Conservation (phyloP, 2,329 filamentous ascomycete genomes). For the Helicocarpus griseus region DNA sequence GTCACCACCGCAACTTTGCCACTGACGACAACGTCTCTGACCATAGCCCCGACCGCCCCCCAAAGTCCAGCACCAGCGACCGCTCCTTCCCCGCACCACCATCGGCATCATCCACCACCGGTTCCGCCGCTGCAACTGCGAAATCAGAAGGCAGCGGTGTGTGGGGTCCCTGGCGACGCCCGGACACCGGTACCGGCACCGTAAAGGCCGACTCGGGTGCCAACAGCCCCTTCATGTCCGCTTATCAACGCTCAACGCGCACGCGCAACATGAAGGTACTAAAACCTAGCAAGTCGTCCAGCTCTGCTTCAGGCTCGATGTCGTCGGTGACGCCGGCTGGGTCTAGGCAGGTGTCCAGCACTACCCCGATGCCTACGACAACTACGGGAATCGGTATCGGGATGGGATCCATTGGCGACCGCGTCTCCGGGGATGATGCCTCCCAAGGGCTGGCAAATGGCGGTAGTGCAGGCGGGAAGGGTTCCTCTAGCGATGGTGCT, state of each 20-base stretch:
- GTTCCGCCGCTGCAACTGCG: too few species aligned
- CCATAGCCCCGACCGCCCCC: constrained; percentile 9
- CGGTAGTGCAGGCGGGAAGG: constrained; percentile 4
- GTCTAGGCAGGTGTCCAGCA: constrained; percentile 9
- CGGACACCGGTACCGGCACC: constrained; percentile 15
- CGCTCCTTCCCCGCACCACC: constrained; percentile 18
- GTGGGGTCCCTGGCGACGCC: constrained; percentile 61
- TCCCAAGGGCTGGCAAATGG: background rate
- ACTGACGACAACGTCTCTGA: constrained; percentile 9
- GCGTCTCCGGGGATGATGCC: background rate
- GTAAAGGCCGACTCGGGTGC: constrained; percentile 11
- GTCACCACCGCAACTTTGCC: too few species aligned
- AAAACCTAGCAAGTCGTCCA: constrained; percentile 65
- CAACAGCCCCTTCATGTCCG: constrained; percentile 37
- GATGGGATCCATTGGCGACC: background rate
- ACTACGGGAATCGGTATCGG: constrained; percentile 1
- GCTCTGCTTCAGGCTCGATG: too few species aligned
- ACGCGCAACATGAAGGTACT: constrained; percentile 76
- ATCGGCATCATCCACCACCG: too few species aligned
- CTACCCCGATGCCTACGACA: constrained; percentile 15
- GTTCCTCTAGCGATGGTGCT: constrained; percentile 6
- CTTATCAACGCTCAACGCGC: constrained; percentile 60
- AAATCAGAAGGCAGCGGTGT: constrained; percentile 44
- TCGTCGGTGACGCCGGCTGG: constrained; percentile 32
- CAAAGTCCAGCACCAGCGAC: constrained; percentile 22